A percentile compares a stretch with the other conserved stretches of the same genome.
Evolutionary conservation across 2,329 filamentous ascomycete species (phyloP).

Genomic region (Ceratocystis diversiconidia): DNA sequence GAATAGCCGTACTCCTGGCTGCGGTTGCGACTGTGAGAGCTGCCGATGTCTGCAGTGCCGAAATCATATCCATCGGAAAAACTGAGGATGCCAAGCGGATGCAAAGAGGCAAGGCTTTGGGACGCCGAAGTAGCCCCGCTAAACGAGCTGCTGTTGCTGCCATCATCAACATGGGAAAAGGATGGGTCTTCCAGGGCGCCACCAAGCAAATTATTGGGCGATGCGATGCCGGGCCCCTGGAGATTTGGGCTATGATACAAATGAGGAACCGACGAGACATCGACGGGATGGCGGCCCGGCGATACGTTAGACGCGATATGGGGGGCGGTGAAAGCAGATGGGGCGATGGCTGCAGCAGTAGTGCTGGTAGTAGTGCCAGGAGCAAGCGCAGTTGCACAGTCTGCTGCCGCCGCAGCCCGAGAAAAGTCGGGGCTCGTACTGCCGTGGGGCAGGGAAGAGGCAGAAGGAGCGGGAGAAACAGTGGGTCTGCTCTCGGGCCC

Average conservation of each 20-base stretch:
- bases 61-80: too few species aligned
- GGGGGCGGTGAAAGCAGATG: background rate
- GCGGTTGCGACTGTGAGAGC: background rate
- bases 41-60: too few species aligned
- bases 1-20: background rate
- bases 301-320: background rate
- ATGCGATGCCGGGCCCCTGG: background rate
- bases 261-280: background rate
- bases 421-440: too few species aligned
- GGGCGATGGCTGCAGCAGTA: background rate
- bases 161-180: background rate
- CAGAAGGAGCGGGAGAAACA: background rate
- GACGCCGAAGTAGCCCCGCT: background rate
- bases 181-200: background rate
- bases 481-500: background rate
- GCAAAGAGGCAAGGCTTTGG: background rate
- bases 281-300: background rate
- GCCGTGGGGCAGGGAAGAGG: too few species aligned
- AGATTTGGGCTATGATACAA: background rate
- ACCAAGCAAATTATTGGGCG: background rate
- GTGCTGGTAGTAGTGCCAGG: background rate
- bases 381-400: background rate
- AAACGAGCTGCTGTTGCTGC: background rate
- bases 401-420: background rate
- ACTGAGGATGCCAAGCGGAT: too few species aligned